phyloP scores from a whole-genome alignment of 2,329 filamentous ascomycete genomes.

The Rutstroemia sp. region DNA sequence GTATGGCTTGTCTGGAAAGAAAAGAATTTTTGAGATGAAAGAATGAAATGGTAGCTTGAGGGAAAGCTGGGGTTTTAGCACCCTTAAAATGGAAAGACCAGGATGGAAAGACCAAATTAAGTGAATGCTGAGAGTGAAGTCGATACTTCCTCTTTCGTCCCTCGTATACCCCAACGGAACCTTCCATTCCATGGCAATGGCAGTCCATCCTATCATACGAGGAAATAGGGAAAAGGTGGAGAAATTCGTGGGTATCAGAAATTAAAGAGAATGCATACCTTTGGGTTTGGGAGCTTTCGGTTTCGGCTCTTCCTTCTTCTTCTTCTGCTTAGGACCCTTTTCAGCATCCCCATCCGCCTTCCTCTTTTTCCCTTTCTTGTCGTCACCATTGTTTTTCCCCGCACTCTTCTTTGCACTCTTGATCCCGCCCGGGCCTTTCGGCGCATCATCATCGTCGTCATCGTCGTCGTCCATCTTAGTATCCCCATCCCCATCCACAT shows the following conservation, averaged over 20 bases:
- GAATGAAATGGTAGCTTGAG: not conserved
- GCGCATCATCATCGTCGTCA: slow-evolving; percentile 33
- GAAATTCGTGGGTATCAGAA: not conserved
- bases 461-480: slow-evolving; percentile 34
- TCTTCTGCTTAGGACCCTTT: slow-evolving; percentile 80
- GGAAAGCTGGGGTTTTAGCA: not conserved
- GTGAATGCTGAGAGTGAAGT: not conserved
- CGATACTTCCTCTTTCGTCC: too few species aligned
- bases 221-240: not conserved
- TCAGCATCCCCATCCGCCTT: slow-evolving; percentile 71
- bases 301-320: slow-evolving; percentile 91
- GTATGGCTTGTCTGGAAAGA: not conserved
- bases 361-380: slow-evolving; percentile 66
- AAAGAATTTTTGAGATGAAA: not conserved
- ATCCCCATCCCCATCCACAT: slow-evolving; percentile 29
- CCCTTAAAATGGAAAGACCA: too few species aligned
- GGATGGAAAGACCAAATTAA: not conserved
- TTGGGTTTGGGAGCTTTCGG: slow-evolving; percentile 78
- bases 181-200: not conserved
- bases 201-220: not conserved
- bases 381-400: slow-evolving; percentile 50
- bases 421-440: slow-evolving; percentile 31
- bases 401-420: slow-evolving; percentile 54
- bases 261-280: slow-evolving; percentile 38
- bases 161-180: not conserved